phyloP scores from a whole-genome alignment of 768 basidiomycete genomes.

The Boletus fagicola region DNA sequence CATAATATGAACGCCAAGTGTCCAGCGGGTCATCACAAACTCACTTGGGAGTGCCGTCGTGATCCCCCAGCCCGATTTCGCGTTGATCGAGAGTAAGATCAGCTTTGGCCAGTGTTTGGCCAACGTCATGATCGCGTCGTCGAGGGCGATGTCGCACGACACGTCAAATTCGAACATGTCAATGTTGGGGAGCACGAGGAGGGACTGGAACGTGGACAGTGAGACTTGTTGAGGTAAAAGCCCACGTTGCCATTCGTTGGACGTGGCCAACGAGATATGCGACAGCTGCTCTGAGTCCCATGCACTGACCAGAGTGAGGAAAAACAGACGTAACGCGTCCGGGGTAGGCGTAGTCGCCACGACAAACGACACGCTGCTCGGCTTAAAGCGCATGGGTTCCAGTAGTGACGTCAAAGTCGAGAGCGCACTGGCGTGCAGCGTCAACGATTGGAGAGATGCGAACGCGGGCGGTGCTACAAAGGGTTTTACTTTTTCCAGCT shows the following conservation, averaged over 20 bases:
- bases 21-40: too few relatives aligned
- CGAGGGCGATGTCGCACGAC: constrained; percentile 20
- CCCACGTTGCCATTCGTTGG: background rate
- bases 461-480: constrained; percentile 17
- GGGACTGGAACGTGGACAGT: constrained; percentile 18
- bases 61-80: too few relatives aligned
- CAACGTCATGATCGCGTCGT: constrained; percentile 16
- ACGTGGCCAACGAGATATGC: constrained; percentile 10
- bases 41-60: too few relatives aligned
- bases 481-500: constrained; percentile 14
- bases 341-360: constrained; percentile 9
- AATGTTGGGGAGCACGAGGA: constrained; percentile 17
- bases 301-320: constrained; percentile 15
- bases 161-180: constrained; percentile 15
- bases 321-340: constrained; percentile 24
- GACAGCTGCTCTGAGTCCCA: constrained; percentile 11
- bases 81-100: too few relatives aligned
- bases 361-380: constrained; percentile 15
- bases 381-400: constrained; percentile 18
- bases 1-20: too few relatives aligned
- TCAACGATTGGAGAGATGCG: constrained; percentile 10
- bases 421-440: constrained; percentile 10
- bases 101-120: too few relatives aligned
- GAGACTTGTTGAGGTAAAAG: constrained; percentile 3
- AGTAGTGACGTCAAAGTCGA: constrained; percentile 21